Evolutionary conservation across 2,329 filamentous ascomycete species (phyloP).

Genomic region (Pseudopyricularia cyperi): DNA sequence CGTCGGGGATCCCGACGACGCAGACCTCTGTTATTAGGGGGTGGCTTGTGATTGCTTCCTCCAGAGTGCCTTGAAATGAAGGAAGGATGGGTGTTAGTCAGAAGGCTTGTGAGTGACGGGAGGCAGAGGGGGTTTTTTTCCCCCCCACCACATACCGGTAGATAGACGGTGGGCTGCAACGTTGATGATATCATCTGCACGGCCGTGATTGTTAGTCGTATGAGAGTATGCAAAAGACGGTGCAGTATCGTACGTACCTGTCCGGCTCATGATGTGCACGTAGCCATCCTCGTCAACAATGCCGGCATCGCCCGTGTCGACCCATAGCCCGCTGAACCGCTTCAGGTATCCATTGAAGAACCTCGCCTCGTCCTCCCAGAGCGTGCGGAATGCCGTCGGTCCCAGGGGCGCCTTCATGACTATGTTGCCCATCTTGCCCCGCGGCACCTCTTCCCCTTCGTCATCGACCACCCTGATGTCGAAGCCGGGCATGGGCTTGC

Average conservation of each 20-base stretch:
- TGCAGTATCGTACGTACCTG: slow-evolving; percentile 10
- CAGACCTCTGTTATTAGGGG: slow-evolving; percentile 70
- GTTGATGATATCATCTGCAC: slow-evolving; percentile 75
- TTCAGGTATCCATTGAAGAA: slow-evolving; percentile 80
- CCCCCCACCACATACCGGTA: slow-evolving; percentile 41
- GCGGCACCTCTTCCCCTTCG: slow-evolving; percentile 55
- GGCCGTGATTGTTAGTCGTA: not conserved
- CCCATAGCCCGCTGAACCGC: slow-evolving; percentile 68
- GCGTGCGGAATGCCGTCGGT: slow-evolving; percentile 71
- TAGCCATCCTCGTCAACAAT: slow-evolving; percentile 67
- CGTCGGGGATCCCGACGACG: slow-evolving; percentile 74
- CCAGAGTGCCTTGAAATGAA: slow-evolving; percentile 54
- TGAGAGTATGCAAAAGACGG: slow-evolving; percentile 42
- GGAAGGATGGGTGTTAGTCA: not conserved
- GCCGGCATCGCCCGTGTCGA: slow-evolving; percentile 86
- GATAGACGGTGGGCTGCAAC: slow-evolving; percentile 88
- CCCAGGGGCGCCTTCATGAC: slow-evolving; percentile 72
- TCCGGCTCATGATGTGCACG: slow-evolving; percentile 49
- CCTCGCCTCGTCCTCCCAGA: slow-evolving; percentile 76
- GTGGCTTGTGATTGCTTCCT: slow-evolving; percentile 80
- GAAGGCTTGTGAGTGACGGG: slow-evolving; percentile 2
- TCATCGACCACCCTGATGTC: slow-evolving; percentile 80
- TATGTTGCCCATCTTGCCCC: slow-evolving; percentile 78
- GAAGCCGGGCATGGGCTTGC: slow-evolving; percentile 85
- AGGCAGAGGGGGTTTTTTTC: too few relatives aligned